Base-by-base conservation (phyloP, 129 eudicot species). In the Centella asiatica region DNA sequence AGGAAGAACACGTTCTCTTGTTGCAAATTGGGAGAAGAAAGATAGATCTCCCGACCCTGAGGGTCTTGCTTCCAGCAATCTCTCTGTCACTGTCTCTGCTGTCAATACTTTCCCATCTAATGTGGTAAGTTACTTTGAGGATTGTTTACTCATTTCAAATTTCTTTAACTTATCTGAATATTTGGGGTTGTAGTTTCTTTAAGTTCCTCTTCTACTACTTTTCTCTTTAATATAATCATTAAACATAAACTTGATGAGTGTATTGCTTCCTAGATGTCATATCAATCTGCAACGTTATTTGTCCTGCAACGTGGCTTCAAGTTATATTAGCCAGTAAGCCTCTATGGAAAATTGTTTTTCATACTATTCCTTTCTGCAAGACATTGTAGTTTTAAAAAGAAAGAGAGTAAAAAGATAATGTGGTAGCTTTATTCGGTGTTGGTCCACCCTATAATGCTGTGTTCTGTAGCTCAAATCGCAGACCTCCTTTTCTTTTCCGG, bases 1-100 rank as follows among this genome's bases (percentile, higher is more conserved):
- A 90, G 97, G 83, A 65, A 79, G 94, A 72, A 77, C 85, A 23
- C 83, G 82, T 15, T 61, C 84, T 18, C 74, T 82, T 73, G 88
- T 78, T 57, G 73, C 86, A 27, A 80, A 69, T 34, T 82, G 88
- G 90, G 90, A 92, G 69, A 81, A 72, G 70, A 87, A 76, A 62
- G 98, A 85, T 47, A 84, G 81, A 74, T 62, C 57, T 55, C 66
- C 83, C 44, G 65, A 44, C 60, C 75, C 68, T 53, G 86, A 77
- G 57, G 80, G 69, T 61, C 62, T 76, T 74, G 62, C 87, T 69
- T 68, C 97, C 36, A 78, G 77, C 80, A 73, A 62, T 76, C 58
- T 74, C 23, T 74, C 94, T 66, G 79, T 69, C 51, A 64, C 69
- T 28, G 65, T 57, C 42, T 67, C 74, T 64, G 71, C 69, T 76